Percentiles rank a stretch among this genome's conserved stretches.
phyloP scores from a whole-genome alignment of 192 early-diverging fungal genomes.

The Coemansia sp. region DNA sequence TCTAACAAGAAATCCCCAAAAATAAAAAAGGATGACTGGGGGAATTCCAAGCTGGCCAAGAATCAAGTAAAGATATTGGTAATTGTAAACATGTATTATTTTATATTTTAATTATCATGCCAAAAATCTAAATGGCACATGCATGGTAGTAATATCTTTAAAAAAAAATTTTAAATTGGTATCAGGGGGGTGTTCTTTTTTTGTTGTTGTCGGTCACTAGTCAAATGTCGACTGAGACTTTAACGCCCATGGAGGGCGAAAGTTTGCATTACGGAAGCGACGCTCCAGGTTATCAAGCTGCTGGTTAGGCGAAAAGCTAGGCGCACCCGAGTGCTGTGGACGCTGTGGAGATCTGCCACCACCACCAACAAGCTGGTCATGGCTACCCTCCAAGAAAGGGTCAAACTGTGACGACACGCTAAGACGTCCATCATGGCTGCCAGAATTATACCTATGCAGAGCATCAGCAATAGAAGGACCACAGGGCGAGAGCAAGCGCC shows the following conservation, averaged over 20 bases:
- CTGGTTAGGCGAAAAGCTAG: conserved; percentile 30
- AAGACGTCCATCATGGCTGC: conserved; percentile 19
- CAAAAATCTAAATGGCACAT: no score
- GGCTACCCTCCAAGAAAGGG: conserved; percentile 45
- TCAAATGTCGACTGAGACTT: conserved; percentile 39
- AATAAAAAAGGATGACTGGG: no score
- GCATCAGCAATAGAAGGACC: conserved; percentile 52
- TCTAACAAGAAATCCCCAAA: no score
- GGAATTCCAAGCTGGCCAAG: no score
- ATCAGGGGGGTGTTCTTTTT: no score
- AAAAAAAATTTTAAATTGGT: no score
- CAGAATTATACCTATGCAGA: conserved; percentile 19
- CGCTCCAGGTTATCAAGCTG: conserved; percentile 52
- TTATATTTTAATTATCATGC: no score
- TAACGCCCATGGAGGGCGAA: conserved; percentile 51
- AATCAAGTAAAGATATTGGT: no score
- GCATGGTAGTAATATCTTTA: no score
- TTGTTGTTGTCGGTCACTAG: neutral
- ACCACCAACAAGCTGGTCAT: conserved; percentile 25
- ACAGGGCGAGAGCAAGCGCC: conserved; percentile 42
- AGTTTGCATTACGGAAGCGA: conserved; percentile 52
- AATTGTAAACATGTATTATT: no score
- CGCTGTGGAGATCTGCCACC: conserved; percentile 12
- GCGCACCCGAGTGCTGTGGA: neutral
- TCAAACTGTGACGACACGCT: conserved; percentile 53